Percentiles rank a stretch among this genome's conserved stretches.
Evolutionary conservation across 2,329 filamentous ascomycete genomes (phyloP).

Genomic region (Pleomassaria siparia): DNA sequence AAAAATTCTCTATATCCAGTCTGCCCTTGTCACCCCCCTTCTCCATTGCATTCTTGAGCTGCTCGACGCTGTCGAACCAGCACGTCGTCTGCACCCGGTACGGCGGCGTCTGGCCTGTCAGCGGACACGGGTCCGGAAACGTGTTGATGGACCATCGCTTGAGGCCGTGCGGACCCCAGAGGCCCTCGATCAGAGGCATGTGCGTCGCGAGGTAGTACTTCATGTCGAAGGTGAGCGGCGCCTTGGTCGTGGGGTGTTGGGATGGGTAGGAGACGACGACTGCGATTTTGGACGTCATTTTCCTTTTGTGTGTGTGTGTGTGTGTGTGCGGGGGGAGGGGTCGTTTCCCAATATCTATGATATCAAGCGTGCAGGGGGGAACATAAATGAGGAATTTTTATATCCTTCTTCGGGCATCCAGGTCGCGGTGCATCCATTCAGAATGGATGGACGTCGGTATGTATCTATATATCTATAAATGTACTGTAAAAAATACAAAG

Average conservation of each 20-base stretch:
- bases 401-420: no score
- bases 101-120: slow-evolving; percentile 16
- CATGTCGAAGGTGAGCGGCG: slow-evolving; percentile 44
- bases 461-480: no score
- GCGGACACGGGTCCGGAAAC: slow-evolving; percentile 16
- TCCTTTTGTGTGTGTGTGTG: no score
- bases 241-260: slow-evolving; percentile 40
- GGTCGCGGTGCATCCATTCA: no score
- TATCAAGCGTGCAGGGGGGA: no score
- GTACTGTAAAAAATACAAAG: no score
- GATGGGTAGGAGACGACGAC: slow-evolving; percentile 18
- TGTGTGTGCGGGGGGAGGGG: no score
- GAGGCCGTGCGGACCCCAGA: slow-evolving; percentile 43
- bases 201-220: slow-evolving; percentile 49
- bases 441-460: no score
- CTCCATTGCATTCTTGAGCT: slow-evolving; percentile 15
- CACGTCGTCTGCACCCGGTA: slow-evolving; percentile 16
- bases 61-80: slow-evolving; percentile 12
- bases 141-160: slow-evolving; percentile 19
- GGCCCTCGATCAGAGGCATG: slow-evolving; percentile 45
- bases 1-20: slow-evolving; percentile 18
- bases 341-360: no score
- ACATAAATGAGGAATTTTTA: no score
- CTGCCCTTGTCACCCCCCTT: slow-evolving; percentile 10
- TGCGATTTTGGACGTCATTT: slow-evolving; percentile 6